Evolutionary conservation across 257 asterid species (phyloP).

Genomic region (Solanum commersonii): DNA sequence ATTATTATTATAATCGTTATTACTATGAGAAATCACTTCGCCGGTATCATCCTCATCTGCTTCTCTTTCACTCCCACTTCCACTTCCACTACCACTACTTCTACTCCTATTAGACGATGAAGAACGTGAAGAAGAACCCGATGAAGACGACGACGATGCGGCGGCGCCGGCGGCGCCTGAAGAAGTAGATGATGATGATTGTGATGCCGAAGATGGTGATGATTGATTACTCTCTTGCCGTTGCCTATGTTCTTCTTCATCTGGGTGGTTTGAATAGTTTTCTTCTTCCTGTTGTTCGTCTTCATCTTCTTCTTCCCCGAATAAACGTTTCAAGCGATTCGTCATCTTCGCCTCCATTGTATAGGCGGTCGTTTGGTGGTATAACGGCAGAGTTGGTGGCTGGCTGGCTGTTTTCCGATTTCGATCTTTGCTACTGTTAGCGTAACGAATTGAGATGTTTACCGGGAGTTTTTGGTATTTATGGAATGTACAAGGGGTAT

Average conservation of each 20-base stretch:
- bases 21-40: slow-evolving; percentile 16
- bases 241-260: slow-evolving; percentile 14
- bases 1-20: neutral
- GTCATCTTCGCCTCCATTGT: neutral
- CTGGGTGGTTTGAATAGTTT: neutral
- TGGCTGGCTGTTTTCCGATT: neutral
- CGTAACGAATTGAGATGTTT: neutral
- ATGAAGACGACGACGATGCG: slow-evolving; percentile 20
- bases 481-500: neutral
- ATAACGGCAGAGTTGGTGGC: neutral
- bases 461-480: neutral
- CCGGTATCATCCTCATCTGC: slow-evolving; percentile 37
- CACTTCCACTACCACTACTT: slow-evolving; percentile 35
- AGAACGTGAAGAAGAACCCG: slow-evolving; percentile 34
- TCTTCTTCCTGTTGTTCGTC: slow-evolving; percentile 12
- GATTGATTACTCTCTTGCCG: slow-evolving; percentile 9
- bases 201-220: slow-evolving; percentile 17
- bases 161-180: slow-evolving; percentile 28
- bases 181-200: slow-evolving; percentile 37
- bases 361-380: neutral
- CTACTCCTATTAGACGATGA: slow-evolving; percentile 53
- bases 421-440: neutral
- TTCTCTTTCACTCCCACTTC: slow-evolving; percentile 5
- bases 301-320: slow-evolving; percentile 20
- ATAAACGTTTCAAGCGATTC: neutral